Conservation (phyloP, 208 protist species). For the Trypanosoma scelopori region DNA sequence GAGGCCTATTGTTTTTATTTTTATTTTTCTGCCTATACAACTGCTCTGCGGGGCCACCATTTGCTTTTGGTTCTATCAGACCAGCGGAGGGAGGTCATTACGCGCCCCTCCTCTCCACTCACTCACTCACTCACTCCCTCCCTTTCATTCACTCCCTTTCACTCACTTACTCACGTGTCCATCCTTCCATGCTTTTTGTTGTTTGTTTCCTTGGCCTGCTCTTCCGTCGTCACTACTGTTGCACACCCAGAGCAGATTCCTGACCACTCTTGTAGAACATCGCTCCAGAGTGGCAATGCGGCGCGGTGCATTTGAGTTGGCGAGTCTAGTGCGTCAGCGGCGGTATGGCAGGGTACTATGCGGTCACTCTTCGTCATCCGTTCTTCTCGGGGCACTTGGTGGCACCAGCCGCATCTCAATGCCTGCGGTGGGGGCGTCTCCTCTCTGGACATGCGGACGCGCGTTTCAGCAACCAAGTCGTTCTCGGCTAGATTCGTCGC, state of each 20-base stretch:
- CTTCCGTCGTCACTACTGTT: background rate
- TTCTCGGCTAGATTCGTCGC: conserved; percentile 8
- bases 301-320: background rate
- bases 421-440: background rate
- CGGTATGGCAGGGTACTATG: background rate
- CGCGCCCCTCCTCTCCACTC: too few species aligned
- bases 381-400: background rate
- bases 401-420: background rate
- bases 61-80: background rate
- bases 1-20: background rate
- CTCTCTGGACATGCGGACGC: conserved; percentile 7
- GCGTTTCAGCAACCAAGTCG: conserved; percentile 7
- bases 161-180: background rate
- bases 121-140: too few species aligned
- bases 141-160: too few species aligned
- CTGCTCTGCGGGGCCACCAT: background rate
- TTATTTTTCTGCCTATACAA: background rate
- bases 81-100: background rate
- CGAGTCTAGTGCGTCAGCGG: background rate
- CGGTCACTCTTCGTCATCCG: background rate
- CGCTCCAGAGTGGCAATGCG: background rate
- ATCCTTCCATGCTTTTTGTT: background rate
- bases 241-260: background rate
- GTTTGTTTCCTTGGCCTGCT: background rate
- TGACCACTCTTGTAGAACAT: background rate